Base-by-base conservation (phyloP, 495 filamentous ascomycete genomes). In the Rostrohypoxylon terebratum region DNA sequence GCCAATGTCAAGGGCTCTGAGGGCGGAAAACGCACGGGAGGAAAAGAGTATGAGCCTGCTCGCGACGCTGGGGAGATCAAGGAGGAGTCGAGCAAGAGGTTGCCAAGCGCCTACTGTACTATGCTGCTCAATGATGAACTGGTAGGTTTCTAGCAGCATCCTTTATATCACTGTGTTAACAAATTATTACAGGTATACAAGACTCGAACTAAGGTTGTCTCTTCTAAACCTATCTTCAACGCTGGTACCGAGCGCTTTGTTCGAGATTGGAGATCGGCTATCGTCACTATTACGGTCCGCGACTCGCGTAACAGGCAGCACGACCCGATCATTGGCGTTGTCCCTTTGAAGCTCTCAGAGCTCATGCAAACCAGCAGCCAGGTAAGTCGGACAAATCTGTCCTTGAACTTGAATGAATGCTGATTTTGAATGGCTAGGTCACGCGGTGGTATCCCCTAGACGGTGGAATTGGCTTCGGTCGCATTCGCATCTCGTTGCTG, bases 141-240 rank as follows among this genome's bases (percentile, higher is more conserved):
- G 76, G 93, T 78, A 67, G 3, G 76, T 59, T 62, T 16, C 5
- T 13, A n/a, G n/a, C 8, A 18, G 86, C 63, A 78, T 66, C 48
- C n/a, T 0, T 11, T 38, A 20, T 5, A 28, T 2, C 34, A 8
- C 4, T 66, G 23, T 13, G 57, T 50, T 58, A 48, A 67, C 48
- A 53, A 13, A 63, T 25, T 1, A 3, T n/a, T 59, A 45, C 34
- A 78, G 76, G 76, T 94, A 55, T 98, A 97, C 82, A 92, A 93
- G 69, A 98, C 95, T 33, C 89, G 95, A 71, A 85, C 91, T 20
- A 98, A 98, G 81, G 94, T 93, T 25, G 90, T 97, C 11, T 96
- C 92, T 69, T 94, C 92, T 50, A 94, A 94, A 79, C 95, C 95
- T 9, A 97, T 98, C 69, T 98, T 97, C 83, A 97, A 98, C 72